These are phyloP conservation scores for Chalaropsis ovoidea DNA, from an alignment of 2,329 filamentous ascomycete genomes.

Conservation along the genomic window DNA sequence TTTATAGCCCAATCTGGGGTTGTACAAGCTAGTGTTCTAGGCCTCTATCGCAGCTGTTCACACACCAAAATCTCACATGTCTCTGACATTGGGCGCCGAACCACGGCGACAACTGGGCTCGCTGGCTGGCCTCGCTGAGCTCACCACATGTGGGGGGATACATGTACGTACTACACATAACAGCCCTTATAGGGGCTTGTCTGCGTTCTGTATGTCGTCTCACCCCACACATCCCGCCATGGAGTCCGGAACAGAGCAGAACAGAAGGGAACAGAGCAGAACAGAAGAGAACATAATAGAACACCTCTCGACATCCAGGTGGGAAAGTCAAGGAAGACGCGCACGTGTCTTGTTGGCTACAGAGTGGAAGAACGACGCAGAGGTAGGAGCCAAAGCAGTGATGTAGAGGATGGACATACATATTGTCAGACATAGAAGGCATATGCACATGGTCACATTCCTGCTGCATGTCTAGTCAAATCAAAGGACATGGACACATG, in stretches of 20 bases:
- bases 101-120: not conserved
- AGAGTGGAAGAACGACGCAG: not conserved
- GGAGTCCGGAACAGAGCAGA: not conserved
- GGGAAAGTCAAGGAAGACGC: not conserved
- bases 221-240: not conserved
- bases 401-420: not conserved
- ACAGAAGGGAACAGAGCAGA: not conserved
- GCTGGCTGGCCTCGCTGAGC: too few species aligned
- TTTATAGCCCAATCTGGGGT: not conserved
- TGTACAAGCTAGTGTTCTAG: not conserved
- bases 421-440: not conserved
- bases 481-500: not conserved
- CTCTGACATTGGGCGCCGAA: not conserved
- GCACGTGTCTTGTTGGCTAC: not conserved
- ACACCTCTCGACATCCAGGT: not conserved
- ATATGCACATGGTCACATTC: slow-evolving; percentile 10
- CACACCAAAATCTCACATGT: not conserved
- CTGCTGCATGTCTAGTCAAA: not conserved
- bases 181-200: not conserved
- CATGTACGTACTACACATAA: not conserved
- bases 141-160: not conserved
- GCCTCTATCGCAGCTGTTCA: not conserved
- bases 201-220: slow-evolving; percentile 1
- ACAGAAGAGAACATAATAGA: not conserved
- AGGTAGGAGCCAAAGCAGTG: not conserved